Conservation (phyloP, 2,329 filamentous ascomycete genomes). For the Colletotrichum euphorbiae region DNA sequence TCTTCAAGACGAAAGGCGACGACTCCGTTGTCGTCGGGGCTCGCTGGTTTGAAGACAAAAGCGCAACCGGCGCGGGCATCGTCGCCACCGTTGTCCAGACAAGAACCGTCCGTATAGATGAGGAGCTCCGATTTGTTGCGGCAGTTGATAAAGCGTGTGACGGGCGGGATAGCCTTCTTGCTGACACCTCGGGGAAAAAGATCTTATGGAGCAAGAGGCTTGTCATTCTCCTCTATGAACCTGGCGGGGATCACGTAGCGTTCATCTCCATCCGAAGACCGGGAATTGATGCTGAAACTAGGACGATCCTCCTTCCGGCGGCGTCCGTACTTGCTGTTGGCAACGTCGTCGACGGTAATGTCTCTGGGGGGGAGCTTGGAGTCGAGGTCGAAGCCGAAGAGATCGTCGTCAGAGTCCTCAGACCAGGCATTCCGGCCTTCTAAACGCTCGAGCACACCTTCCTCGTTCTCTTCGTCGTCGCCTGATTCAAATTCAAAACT, state of each 20-base stretch:
- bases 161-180: background rate
- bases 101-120: constrained; percentile 60
- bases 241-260: constrained; percentile 45
- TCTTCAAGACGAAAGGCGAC: constrained; percentile 54
- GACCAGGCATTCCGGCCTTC: background rate
- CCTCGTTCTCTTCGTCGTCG: background rate
- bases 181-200: constrained; percentile 43
- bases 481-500: background rate
- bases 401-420: background rate
- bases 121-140: constrained; percentile 49
- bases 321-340: constrained; percentile 50
- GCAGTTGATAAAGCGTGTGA: constrained; percentile 47
- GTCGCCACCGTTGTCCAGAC: constrained; percentile 54
- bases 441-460: background rate
- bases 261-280: too few relatives aligned
- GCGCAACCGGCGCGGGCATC: constrained; percentile 56
- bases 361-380: constrained; percentile 51
- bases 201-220: constrained; percentile 40
- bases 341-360: constrained; percentile 50
- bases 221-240: constrained; percentile 43
- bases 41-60: constrained; percentile 46
- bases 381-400: constrained; percentile 42
- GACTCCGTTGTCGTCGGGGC: constrained; percentile 30
- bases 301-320: background rate
- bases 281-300: too few relatives aligned